Evolutionary conservation across 805 yeast species (phyloP).

Genomic region (Yarrowia alimentaria): DNA sequence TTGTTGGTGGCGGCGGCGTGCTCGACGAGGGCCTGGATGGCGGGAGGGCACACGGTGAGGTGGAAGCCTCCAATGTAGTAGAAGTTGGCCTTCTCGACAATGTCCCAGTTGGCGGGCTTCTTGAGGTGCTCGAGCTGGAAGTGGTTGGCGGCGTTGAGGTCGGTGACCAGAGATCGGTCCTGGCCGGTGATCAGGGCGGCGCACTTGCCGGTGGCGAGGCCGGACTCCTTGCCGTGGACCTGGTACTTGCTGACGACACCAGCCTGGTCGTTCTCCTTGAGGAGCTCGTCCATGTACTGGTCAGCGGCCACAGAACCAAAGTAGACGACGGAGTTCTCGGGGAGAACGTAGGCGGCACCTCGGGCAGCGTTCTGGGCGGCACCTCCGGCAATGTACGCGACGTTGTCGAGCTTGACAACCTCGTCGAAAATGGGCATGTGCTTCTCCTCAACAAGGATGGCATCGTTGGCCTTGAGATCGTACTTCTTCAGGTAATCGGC

Average conservation of each 20-base stretch:
- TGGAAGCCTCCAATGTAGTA: conserved; percentile 99
- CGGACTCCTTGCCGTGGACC: conserved; percentile 52
- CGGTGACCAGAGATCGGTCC: conserved; percentile 92
- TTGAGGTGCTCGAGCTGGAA: conserved; percentile 86
- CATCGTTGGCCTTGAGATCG: conserved; percentile 85
- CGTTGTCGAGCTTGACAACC: conserved; percentile 57
- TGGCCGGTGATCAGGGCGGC: conserved; percentile 89
- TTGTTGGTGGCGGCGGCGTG: conserved; percentile 85
- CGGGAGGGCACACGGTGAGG: conserved; percentile 94
- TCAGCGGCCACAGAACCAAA: conserved; percentile 97
- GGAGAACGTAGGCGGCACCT: conserved; percentile 93
- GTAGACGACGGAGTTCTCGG: conserved; percentile 78
- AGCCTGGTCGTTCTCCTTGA: conserved; percentile 78
- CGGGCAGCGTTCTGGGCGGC: conserved; percentile 99
- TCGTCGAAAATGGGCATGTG: conserved; percentile 87
- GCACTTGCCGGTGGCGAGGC: conserved; percentile 89
- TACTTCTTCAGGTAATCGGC: conserved; percentile 72
- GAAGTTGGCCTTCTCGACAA: conserved; percentile 73
- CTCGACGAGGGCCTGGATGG: conserved; percentile 82
- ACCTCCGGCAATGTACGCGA: conserved; percentile 90
- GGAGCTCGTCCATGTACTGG: conserved; percentile 74
- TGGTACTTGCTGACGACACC: conserved; percentile 87
- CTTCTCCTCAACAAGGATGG: conserved; percentile 79
- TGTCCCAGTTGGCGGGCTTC: conserved; percentile 83
- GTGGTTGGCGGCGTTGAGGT: conserved; percentile 96